Conservation (phyloP, 1,139 yeast species). For the Hyphopichia buzzinii region DNA sequence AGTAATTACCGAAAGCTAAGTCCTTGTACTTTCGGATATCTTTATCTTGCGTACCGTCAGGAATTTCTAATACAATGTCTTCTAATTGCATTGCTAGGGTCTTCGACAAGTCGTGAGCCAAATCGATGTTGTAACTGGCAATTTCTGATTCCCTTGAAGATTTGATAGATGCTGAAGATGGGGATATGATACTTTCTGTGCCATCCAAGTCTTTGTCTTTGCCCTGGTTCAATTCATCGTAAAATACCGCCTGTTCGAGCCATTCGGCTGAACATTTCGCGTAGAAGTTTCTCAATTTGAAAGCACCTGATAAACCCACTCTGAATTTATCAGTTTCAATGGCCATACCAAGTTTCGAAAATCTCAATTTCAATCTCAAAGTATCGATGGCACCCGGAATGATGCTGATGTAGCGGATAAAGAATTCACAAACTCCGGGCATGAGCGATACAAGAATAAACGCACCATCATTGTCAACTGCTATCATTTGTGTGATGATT, state of each 20-base stretch:
- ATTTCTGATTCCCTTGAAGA: constrained; percentile 36
- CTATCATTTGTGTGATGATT: constrained; percentile 38
- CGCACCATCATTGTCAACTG: constrained; percentile 36
- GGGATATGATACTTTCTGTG: constrained; percentile 2
- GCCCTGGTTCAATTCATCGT: constrained; percentile 16
- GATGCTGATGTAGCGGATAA: constrained; percentile 33
- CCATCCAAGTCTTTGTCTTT: constrained; percentile 5
- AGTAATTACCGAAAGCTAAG: constrained; percentile 68
- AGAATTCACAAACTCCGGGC: constrained; percentile 30
- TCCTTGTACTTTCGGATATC: constrained; percentile 60
- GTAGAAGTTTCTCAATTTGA: constrained; percentile 55
- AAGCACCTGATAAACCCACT: constrained; percentile 53
- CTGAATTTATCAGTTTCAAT: constrained; percentile 43
- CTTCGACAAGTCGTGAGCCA: constrained; percentile 64
- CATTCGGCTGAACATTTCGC: constrained; percentile 63
- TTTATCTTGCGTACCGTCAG: constrained; percentile 56
- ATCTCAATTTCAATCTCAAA: constrained; percentile 53
- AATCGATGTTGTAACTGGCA: constrained; percentile 57
- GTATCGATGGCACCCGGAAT: constrained; percentile 35
- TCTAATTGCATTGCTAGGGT: constrained; percentile 56
- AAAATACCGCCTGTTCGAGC: constrained; percentile 59
- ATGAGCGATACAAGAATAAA: constrained; percentile 33
- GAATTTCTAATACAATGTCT: constrained; percentile 57
- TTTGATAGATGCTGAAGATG: constrained; percentile 6
- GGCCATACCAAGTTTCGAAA: constrained; percentile 53